Evolutionary conservation across 495 filamentous ascomycete species (phyloP).

Genomic region (Antarctomyces pellizariae): DNA sequence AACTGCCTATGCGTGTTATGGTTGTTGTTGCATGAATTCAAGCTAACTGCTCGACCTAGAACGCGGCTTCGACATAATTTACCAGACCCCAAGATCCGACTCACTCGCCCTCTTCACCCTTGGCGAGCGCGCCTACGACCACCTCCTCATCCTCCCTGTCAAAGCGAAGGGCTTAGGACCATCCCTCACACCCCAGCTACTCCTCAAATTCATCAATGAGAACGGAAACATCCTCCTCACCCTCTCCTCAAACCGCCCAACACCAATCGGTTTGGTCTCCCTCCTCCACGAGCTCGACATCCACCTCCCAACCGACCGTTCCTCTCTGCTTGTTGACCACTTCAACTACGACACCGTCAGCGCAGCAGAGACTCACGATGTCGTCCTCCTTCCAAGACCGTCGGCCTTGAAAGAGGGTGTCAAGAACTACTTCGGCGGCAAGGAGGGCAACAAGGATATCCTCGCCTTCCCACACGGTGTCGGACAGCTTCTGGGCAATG

Average conservation of each 20-base stretch:
- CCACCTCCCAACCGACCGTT: slow-evolving; percentile 62
- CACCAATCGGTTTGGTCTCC: slow-evolving; percentile 57
- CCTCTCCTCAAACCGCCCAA: slow-evolving; percentile 50
- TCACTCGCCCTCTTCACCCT: slow-evolving; percentile 61
- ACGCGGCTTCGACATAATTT: slow-evolving; percentile 57
- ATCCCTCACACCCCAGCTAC: slow-evolving; percentile 56
- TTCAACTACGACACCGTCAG: slow-evolving; percentile 72
- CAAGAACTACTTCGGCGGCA: slow-evolving; percentile 56
- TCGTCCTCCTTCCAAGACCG: slow-evolving; percentile 51
- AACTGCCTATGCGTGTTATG: slow-evolving; percentile 2
- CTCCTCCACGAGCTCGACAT: slow-evolving; percentile 84
- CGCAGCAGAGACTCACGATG: slow-evolving; percentile 65
- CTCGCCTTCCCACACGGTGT: slow-evolving; percentile 63
- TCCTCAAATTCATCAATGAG: slow-evolving; percentile 78
- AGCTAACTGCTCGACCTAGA: slow-evolving; percentile 23
- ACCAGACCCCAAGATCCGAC: slow-evolving; percentile 72
- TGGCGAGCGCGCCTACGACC: slow-evolving; percentile 76
- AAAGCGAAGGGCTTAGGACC: slow-evolving; percentile 85
- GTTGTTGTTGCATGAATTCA: not conserved
- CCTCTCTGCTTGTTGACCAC: slow-evolving; percentile 71
- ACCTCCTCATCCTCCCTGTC: slow-evolving; percentile 65
- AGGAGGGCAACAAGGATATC: slow-evolving; percentile 21
- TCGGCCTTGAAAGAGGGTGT: slow-evolving; percentile 36
- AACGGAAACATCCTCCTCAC: slow-evolving; percentile 80
- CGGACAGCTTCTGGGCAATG: slow-evolving; percentile 59